Base-by-base conservation (phyloP, 768 basidiomycete species). In the Dioszegia hungarica region DNA sequence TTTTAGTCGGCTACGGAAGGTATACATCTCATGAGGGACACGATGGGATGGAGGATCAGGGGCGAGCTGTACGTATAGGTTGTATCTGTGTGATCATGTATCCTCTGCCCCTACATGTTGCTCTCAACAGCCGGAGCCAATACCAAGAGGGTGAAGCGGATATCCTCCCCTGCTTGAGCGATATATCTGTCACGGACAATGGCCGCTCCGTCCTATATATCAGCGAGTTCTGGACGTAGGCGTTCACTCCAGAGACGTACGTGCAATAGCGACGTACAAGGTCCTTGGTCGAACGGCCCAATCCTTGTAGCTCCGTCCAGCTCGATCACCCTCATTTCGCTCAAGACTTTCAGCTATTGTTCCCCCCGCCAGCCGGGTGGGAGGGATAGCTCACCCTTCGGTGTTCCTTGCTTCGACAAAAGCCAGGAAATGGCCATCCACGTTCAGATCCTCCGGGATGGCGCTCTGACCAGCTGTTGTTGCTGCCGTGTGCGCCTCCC, bases 1-100 rank as follows among this genome's bases (percentile, higher is more conserved):
- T 28, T 86, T 88, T 65, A 75, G 77, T 10, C 82, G 82, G 20
- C 78, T 97, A 52, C 82, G 84, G 64, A 95, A 93, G 77, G 93
- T 98, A 17, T 95, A 87, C 75, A 88, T 97, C 58, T 90, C 90
- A 52, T 94, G 50, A 51, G 36, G n/a, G n/a, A n/a, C n/a, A n/a
- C n/a, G n/a, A n/a, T n/a, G n/a, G n/a, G n/a, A n/a, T 5, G 8
- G 20, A 15, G 49, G 34, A 24, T 15, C 11, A 3, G 3, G 45
- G 28, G 17, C 22, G 8, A 46, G 9, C 12, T 28, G 28, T 9
- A 29, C 29, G 25, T 46, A 29, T 46, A 46, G 22, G 10, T 6
- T 28, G 12, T 24, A 14, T 25, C 34, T 36, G 17, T 36, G 38
- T 39, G 38, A 39, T 39, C 20, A 19, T 41, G 9, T 41, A 41